Evolutionary conservation across 345 rosid species (phyloP), one percentile per base, ranked within the genome.

Genomic region (Salix purpurea): DNA sequence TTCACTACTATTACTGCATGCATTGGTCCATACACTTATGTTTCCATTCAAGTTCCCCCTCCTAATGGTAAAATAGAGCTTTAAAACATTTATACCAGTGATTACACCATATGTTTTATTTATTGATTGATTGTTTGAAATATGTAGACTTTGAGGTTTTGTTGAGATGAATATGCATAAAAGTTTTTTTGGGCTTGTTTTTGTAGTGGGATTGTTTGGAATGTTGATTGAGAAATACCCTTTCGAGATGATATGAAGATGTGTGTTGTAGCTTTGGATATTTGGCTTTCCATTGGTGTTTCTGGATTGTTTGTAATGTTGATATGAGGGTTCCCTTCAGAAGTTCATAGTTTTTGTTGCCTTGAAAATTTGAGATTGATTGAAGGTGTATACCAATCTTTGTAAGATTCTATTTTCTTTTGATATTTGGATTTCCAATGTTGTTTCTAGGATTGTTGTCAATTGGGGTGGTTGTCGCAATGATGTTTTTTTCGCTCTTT

Each of bases 1-100:
- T 89, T 90, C 73, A 86, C 97, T 7, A 97, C 97, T 10, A 91
- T 96, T 70, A 97, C 97, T 66, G 90, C 98, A 24, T 89, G 97
- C 84, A 88, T 96, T 90, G 85, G 88, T 87, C 97, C 94, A 81
- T 92, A 79, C 83, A 92, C 93, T 66, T 78, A 70, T 28, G 89
- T 86, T 78, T 79, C 96, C 69, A 81, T 96, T 26, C 88, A 88
- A 58, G 74, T 89, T 79, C 89, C 85, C n/a, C 69, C 85, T 74
- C 84, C 79, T 74, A 75, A 89, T 78, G 93, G 94, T 91, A 76
- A 67, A 46, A 39, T 9, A 54, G 18, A 70, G 62, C 62, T 56
- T 56, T 8, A 21, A 54, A 24, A 19, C 26, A 21, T 28, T 16
- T 5, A 34, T 28, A 0, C 42, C 15, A 40, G 2, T 4, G 3